Evolutionary conservation across 371 early-diverging fungal genomes (phyloP), one percentile per base, ranked within the genome.

Genomic region (Mortierella sp.): DNA sequence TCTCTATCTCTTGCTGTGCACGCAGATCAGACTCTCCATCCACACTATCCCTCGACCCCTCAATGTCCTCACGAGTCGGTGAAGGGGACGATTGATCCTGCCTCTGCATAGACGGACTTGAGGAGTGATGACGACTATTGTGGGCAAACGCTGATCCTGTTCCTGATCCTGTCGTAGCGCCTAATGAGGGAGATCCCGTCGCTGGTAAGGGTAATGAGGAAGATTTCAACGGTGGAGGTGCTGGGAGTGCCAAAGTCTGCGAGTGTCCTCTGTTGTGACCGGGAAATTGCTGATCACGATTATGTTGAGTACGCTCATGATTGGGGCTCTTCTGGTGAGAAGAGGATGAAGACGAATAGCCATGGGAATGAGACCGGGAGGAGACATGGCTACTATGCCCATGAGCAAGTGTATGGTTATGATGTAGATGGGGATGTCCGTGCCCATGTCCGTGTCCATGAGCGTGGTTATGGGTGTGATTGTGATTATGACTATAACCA

Each of bases 401-500:
- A 17, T 21, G 59, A 24, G 19, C 19, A 34, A 48, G 63, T 41
- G 46, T 28, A 30, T 70, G 70, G 19, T 15, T n/a, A 47, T 67
- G 65, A 31, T 49, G 42, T 15, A 24, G 31, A 46, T 61, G 64
- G n/a, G 37, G 19, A 23, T 27, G 46, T 30, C 15, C 41, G 27
- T 65, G 53, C 11, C 34, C 31, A 27, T 64, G 64, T 26, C 24
- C 50, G 24, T 64, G 60, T 11, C 26, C 27, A 21, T 58, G 49
- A 8, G 21, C 49, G 50, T 44, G 44, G 19, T 17, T 32, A 17
- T 60, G 48, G 15, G 23, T 56, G 27, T 72, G 72, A 1, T n/a
- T 41, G 21, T 72, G 72, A n/a, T 41, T 41, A 26, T 60, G 65
- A 9, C 30, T 43, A 37, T 64, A 50, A 17, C 54, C 31, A 5